phyloP scores from a whole-genome alignment of 1,139 yeast genomes.

The Saccharomyces hybrid region DNA sequence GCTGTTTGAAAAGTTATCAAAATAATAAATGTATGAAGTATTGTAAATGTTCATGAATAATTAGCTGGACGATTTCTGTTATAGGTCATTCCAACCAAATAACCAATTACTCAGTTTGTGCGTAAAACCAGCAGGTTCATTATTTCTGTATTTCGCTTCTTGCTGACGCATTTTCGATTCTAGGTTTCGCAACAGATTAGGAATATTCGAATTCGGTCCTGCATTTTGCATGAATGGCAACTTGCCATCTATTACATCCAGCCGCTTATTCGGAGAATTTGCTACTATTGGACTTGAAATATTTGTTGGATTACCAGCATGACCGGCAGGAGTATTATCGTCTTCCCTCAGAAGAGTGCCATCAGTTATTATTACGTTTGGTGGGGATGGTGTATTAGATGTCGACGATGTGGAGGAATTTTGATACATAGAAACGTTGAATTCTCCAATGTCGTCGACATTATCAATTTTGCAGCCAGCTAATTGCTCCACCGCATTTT shows the following conservation, averaged over 20 bases:
- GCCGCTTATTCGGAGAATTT: conserved; percentile 5
- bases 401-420: not conserved
- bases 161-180: conserved; percentile 30
- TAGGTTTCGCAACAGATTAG: conserved; percentile 30
- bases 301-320: not conserved
- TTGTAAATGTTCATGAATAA: not conserved
- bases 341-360: not conserved
- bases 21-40: not conserved
- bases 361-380: not conserved
- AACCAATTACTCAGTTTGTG: conserved; percentile 34
- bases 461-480: conserved; percentile 47
- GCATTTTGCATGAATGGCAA: conserved; percentile 28
- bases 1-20: not conserved
- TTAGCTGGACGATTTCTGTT: conserved; percentile 6
- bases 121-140: conserved; percentile 5
- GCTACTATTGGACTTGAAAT: not conserved
- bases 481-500: conserved; percentile 53
- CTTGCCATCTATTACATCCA: conserved; percentile 28
- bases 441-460: conserved; percentile 49
- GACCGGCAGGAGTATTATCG: not conserved
- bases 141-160: conserved; percentile 13
- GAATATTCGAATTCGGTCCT: conserved; percentile 8
- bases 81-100: conserved; percentile 52
- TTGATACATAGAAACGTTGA: conserved; percentile 1
- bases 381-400: not conserved